Evolutionary conservation across 2,329 filamentous ascomycete genomes (phyloP).

Genomic region (Fusarium sp.): DNA sequence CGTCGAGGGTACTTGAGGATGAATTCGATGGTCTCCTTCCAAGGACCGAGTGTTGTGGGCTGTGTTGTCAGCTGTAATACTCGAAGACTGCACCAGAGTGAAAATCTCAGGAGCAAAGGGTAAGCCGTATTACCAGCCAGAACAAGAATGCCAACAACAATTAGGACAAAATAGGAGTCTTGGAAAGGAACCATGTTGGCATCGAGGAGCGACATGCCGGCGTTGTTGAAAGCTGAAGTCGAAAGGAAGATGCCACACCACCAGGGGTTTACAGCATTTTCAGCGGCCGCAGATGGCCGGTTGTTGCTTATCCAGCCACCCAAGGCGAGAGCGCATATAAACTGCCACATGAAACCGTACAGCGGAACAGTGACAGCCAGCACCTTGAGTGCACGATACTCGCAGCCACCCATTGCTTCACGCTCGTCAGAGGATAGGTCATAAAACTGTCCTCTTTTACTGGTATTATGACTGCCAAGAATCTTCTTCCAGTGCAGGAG

Average conservation of each 20-base stretch:
- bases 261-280: constrained; percentile 70
- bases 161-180: constrained; percentile 59
- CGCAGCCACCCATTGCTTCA: constrained; percentile 67
- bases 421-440: constrained; percentile 62
- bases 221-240: constrained; percentile 75
- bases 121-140: constrained; percentile 73
- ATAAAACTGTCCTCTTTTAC: constrained; percentile 64
- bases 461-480: constrained; percentile 51
- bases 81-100: constrained; percentile 63
- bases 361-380: constrained; percentile 67
- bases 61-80: constrained; percentile 52
- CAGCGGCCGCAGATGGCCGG: constrained; percentile 56
- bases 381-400: constrained; percentile 69
- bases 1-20: constrained; percentile 65
- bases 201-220: constrained; percentile 74
- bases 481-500: constrained; percentile 48
- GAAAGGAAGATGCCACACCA: constrained; percentile 75
- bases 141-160: constrained; percentile 65
- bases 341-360: constrained; percentile 68
- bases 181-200: constrained; percentile 71
- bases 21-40: constrained; percentile 62
- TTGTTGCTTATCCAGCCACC: constrained; percentile 68
- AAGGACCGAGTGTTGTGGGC: constrained; percentile 48
- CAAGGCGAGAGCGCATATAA: constrained; percentile 66
- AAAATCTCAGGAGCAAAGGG: constrained; percentile 68